Base-by-base conservation (phyloP, 1,284 basidiomycete species). In the Cryptococcus sp. region DNA sequence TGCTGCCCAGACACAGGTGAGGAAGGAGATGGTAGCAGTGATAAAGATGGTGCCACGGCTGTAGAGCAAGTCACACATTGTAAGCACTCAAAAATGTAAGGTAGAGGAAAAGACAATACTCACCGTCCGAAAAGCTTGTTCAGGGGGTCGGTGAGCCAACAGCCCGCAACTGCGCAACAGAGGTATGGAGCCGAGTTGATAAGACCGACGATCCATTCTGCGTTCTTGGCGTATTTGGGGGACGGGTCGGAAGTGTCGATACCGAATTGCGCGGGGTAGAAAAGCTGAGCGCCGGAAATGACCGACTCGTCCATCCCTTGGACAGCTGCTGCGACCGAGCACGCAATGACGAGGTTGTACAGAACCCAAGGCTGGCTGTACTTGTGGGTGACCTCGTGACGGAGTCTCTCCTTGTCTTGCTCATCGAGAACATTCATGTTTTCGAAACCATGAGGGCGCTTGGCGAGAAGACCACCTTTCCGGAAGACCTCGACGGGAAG, bases 111-210 rank as follows among this genome's bases (percentile, higher is more conserved):
- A 13, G 5, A 7, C 8, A 34, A 37, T 17, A 43, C 61, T 46
- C 37, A 57, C 55, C 87, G 84, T 29, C 85, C 80, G 41, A 81
- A 71, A 37, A 55, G 66, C 39, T 68, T 29, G 69, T 89, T 89
- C 52, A 89, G 81, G 5, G 88, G 89, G 45, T 85, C 84, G 0
- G 87, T 87, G 46, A 89, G 72, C 87, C 88, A 91, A 70, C 78
- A 79, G 22, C 79, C 79, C n/a, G 77, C 41, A 8, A 67, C 58
- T 5, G 59, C 66, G 37, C 61, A 63, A 70, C 80, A 71, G 68
- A 87, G 81, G 77, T 91, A 91, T 13, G 89, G 89, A 0, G 87
- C 87, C 23, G 85, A 84, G 68, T 89, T 89, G 55, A 91, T 83
- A 23, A 91, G 77, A 46, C 89, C 88, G 17, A 87, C 46, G 16